These are phyloP conservation scores for Apiotrichum mycotoxinovorans DNA, from an alignment of 1,284 basidiomycete species.

Conservation along the genomic window DNA sequence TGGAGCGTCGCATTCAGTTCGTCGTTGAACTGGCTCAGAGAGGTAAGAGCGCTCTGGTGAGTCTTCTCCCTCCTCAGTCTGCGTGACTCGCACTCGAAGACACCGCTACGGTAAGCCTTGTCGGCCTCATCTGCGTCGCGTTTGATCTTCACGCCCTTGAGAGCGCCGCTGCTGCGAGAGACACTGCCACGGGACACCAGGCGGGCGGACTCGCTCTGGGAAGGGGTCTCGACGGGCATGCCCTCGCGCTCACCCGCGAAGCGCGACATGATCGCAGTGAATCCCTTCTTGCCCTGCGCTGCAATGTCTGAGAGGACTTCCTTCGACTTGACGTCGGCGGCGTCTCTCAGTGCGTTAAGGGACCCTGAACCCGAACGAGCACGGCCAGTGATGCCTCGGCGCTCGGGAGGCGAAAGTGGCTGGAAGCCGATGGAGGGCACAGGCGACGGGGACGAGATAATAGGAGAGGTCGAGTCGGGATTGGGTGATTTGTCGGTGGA, in stretches of 20 bases:
- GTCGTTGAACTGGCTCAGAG: slow-evolving; percentile 70
- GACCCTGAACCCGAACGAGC: slow-evolving; percentile 28
- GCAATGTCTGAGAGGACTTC: slow-evolving; percentile 49
- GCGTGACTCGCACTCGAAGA: slow-evolving; percentile 92
- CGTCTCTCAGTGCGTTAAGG: slow-evolving; percentile 3
- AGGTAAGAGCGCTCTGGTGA: slow-evolving; percentile 77
- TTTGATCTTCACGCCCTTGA: slow-evolving; percentile 73
- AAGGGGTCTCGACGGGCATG: neutral
- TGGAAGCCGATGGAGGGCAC: neutral
- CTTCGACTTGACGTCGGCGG: slow-evolving; percentile 35
- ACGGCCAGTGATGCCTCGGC: slow-evolving; percentile 9
- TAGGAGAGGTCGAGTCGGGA: neutral
- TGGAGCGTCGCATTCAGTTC: slow-evolving; percentile 69
- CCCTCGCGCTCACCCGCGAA: slow-evolving; percentile 43
- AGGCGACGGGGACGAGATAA: neutral
- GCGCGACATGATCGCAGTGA: slow-evolving; percentile 47
- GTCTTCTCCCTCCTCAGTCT: slow-evolving; percentile 76
- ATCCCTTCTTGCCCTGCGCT: slow-evolving; percentile 44
- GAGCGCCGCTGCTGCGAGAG: slow-evolving; percentile 47
- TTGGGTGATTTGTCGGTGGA: neutral
- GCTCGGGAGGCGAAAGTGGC: neutral
- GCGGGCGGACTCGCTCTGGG: neutral
- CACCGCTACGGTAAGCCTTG: slow-evolving; percentile 83
- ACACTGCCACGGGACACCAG: neutral
- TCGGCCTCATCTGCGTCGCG: slow-evolving; percentile 93